Evolutionary conservation across 805 yeast species (phyloP).

Genomic region (Lipomyces orientalis): DNA sequence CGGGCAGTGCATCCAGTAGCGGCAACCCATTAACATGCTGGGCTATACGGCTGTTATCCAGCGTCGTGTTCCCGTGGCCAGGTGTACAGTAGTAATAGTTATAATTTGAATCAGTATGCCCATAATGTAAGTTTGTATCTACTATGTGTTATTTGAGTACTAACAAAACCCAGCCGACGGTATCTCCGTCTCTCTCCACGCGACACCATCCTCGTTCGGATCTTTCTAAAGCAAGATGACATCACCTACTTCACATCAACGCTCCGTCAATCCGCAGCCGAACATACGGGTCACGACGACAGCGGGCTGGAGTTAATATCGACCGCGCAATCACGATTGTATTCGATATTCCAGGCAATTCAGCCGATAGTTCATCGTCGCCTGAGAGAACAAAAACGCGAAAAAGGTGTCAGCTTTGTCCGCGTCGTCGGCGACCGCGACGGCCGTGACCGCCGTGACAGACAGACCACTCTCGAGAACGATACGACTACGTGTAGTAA

Average conservation of each 20-base stretch:
- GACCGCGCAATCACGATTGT: not conserved
- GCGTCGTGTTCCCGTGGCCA: no score
- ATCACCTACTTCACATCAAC: constrained; percentile 2
- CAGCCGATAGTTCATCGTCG: constrained; percentile 7
- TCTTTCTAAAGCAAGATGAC: constrained; percentile 1
- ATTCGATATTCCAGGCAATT: not conserved
- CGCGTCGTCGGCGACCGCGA: constrained; percentile 9
- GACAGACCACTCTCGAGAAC: constrained; percentile 2
- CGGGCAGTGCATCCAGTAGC: no score
- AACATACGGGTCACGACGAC: not conserved
- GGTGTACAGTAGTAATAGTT: no score
- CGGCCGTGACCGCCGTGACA: not conserved
- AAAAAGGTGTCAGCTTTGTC: not conserved
- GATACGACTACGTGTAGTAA: not conserved
- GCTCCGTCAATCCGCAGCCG: not conserved
- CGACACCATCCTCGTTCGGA: constrained; percentile 8
- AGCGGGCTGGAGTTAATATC: not conserved
- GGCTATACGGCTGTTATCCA: no score
- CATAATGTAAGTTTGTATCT: not conserved
- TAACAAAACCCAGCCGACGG: constrained; percentile 5
- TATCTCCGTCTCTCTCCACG: constrained; percentile 4
- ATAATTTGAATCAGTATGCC: not conserved
- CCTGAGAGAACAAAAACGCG: constrained; percentile 5
- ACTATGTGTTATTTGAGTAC: not conserved
- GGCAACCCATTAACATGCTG: no score